phyloP scores from a whole-genome alignment of 176 grass and related monocot genomes.

The Zea luxurians region DNA sequence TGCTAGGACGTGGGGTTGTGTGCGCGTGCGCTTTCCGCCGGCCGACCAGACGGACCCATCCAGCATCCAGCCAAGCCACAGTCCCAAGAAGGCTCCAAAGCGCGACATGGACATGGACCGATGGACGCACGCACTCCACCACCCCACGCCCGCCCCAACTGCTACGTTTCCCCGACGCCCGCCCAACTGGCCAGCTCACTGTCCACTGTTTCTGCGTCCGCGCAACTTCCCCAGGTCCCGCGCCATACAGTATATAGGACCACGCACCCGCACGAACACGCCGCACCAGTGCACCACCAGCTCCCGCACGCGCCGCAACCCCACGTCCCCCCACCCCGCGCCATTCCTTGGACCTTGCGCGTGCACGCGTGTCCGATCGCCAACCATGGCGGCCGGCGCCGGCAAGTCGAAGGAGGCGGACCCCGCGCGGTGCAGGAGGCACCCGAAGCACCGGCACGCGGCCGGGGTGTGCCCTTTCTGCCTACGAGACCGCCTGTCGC shows the following conservation, averaged over 20 bases:
- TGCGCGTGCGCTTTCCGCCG: background rate
- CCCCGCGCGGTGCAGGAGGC: conserved; percentile 57
- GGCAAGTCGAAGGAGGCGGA: conserved; percentile 22
- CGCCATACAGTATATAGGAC: conserved; percentile 30
- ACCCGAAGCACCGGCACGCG: conserved; percentile 67
- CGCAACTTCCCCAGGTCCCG: conserved; percentile 32
- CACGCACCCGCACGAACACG: conserved; percentile 42
- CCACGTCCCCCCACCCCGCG: background rate
- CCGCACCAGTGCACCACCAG: background rate
- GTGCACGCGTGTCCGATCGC: background rate
- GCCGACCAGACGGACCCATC: conserved; percentile 3
- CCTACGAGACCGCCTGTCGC: conserved; percentile 72
- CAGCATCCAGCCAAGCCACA: background rate
- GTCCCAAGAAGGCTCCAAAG: no score
- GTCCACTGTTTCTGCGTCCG: background rate
- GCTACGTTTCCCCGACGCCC: background rate
- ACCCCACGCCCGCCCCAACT: background rate
- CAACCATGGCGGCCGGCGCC: conserved; percentile 9
- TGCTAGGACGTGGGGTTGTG: background rate
- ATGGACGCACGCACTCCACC: conserved; percentile 28
- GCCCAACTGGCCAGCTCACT: conserved; percentile 7
- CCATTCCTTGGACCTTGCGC: background rate
- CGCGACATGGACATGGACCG: background rate
- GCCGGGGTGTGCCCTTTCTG: conserved; percentile 85
- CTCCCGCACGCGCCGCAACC: background rate